Evolutionary conservation across 306 rosid species (phyloP), one percentile per base, ranked within the genome.

Genomic region (Calophaca sinica): DNA sequence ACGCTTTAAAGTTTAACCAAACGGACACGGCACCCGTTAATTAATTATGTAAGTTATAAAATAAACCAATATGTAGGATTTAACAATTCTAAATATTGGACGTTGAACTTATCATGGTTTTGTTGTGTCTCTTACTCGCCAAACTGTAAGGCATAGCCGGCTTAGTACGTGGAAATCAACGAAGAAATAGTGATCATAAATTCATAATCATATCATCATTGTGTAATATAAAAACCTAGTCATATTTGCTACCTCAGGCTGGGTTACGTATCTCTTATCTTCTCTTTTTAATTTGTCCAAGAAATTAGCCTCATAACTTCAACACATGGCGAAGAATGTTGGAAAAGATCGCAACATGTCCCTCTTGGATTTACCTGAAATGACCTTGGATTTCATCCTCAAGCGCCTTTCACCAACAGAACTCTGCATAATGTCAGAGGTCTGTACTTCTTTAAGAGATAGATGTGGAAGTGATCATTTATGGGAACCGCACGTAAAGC

Each of bases 281-380:
- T 20, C 15, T 36, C 36, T 39, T 36, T 5, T 41, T 7, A 2
- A 36, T 5, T 1, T 4, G 3, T 26, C 2, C 3, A 70, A 55
- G 41, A 54, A 71, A 9, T 9, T 36, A 52, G 6, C 62, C 62
- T 9, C 39, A 51, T 70, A 13, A 70, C 32, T 45, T 41, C 42
- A 52, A 50, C n/a, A 35, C 20, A 85, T 72, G 80, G 82, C 75
- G 78, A 81, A 72, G 69, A 80, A 68, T 6, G 9, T 0, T 28
- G 78, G 76, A 51, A 68, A 53, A 31, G 83, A 31, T 12, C 0
- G 75, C 20, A 49, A 28, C 28, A 35, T 45, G 3, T 84, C 81
- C 54, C 87, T 92, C 41, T 58, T 88, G 79, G 90, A 93, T 80
- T 83, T 93, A 74, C 98, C 94, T 26, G 86, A 90, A 68, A 50